phyloP scores from a whole-genome alignment of 306 rosid species.

The Begonia loranthoides region DNA sequence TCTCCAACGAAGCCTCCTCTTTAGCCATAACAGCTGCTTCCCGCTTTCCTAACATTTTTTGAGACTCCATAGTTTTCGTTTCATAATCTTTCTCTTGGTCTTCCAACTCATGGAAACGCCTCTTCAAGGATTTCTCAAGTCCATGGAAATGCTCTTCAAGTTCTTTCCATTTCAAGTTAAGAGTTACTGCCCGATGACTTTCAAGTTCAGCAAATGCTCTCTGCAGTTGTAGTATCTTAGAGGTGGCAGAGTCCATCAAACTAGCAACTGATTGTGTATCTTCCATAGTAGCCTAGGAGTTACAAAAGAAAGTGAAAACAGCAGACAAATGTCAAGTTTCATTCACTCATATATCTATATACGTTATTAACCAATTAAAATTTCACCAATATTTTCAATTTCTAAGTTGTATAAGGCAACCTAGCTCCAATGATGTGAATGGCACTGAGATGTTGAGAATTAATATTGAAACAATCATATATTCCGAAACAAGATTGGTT shows the following conservation, averaged over 20 bases:
- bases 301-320: no score
- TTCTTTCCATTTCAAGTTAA: slow-evolving; percentile 94
- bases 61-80: slow-evolving; percentile 55
- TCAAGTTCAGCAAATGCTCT: slow-evolving; percentile 99
- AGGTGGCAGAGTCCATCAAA: slow-evolving; percentile 68
- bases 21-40: slow-evolving; percentile 63
- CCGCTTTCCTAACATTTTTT: slow-evolving; percentile 48
- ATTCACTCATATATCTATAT: no score
- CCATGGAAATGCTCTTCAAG: slow-evolving; percentile 94
- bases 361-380: no score
- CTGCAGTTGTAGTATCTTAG: slow-evolving; percentile 94
- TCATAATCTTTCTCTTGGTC: slow-evolving; percentile 88
- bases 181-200: slow-evolving; percentile 77
- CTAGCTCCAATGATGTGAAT: no score
- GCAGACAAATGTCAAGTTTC: no score
- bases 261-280: slow-evolving; percentile 55
- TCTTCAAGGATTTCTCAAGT: slow-evolving; percentile 90
- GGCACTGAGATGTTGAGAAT: no score
- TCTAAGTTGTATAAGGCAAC: no score
- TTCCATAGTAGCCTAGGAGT: slow-evolving; percentile 41
- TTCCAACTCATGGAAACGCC: slow-evolving; percentile 95
- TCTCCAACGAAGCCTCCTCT: slow-evolving; percentile 62
- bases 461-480: no score
- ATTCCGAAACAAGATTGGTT: no score
- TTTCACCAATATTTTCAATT: no score